phyloP scores from a whole-genome alignment of 2,329 filamentous ascomycete genomes.

The Cladophialophora carrionii region DNA sequence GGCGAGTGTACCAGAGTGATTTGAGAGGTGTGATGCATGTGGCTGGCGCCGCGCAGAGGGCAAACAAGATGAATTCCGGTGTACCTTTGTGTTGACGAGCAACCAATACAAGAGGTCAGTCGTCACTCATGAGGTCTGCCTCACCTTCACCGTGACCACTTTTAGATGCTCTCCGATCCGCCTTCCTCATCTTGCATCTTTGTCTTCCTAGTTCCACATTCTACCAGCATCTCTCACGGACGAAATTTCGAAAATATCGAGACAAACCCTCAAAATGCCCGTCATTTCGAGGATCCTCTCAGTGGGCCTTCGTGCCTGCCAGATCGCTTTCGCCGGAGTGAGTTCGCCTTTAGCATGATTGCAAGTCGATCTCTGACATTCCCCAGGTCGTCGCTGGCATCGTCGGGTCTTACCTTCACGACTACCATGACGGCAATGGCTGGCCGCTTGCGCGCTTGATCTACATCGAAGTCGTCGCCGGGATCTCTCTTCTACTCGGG shows the following conservation, averaged over 20 bases:
- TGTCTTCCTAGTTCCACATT: background rate
- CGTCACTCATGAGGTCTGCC: conserved; percentile 9
- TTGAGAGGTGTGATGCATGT: conserved; percentile 6
- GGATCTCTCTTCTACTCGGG: conserved; percentile 66
- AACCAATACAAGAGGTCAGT: background rate
- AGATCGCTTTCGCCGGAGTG: conserved; percentile 73
- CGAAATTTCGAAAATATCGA: background rate
- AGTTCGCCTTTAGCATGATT: conserved; percentile 35
- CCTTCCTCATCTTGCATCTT: background rate
- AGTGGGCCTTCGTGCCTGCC: conserved; percentile 61
- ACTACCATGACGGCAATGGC: conserved; percentile 35
- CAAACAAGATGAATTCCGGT: conserved; percentile 6
- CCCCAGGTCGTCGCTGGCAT: conserved; percentile 65
- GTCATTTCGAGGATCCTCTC: conserved; percentile 58
- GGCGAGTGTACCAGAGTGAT: background rate
- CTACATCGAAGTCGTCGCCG: conserved; percentile 73
- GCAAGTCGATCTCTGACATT: conserved; percentile 28
- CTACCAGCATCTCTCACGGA: conserved; percentile 3
- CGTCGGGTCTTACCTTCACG: conserved; percentile 67
- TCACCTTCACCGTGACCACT: background rate
- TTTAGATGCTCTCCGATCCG: background rate
- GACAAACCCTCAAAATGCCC: conserved; percentile 30
- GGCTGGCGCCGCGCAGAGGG: conserved; percentile 2
- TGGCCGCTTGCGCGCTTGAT: conserved; percentile 69
- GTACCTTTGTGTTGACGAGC: conserved; percentile 6